These are phyloP conservation scores for Melanogaster broomeanus DNA, from an alignment of 768 basidiomycete species.

Conservation along the genomic window DNA sequence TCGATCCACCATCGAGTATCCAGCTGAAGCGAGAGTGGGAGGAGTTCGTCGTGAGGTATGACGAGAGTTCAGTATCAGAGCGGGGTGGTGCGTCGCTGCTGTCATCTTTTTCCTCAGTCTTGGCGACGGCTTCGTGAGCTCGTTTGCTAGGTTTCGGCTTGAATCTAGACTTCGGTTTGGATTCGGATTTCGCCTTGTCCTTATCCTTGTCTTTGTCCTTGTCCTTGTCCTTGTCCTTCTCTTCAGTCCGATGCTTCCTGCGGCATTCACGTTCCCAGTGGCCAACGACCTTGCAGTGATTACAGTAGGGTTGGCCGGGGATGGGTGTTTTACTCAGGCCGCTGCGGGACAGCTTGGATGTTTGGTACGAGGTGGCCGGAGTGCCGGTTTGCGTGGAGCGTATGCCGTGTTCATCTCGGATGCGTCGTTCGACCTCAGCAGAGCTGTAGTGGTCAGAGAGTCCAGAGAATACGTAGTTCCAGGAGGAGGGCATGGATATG, in stretches of 20 bases:
- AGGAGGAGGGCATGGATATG: no score
- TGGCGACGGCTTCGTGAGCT: not conserved
- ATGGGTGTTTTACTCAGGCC: conserved; percentile 1
- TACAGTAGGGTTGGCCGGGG: conserved; percentile 2
- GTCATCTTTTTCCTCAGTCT: not conserved
- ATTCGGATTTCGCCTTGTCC: not conserved
- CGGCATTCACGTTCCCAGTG: conserved; percentile 2
- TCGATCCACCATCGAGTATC: conserved; percentile 5
- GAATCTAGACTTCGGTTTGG: no score
- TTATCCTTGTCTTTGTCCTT: not conserved
- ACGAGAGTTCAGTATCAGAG: not conserved
- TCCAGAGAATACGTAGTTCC: no score
- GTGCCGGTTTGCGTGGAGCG: no score
- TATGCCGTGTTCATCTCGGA: no score
- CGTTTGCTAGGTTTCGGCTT: not conserved
- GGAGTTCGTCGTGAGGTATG: not conserved
- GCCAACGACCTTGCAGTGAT: conserved; percentile 1
- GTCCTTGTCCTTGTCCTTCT: not conserved
- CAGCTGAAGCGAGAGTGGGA: conserved; percentile 3
- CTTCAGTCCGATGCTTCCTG: not conserved
- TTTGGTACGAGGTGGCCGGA: no score
- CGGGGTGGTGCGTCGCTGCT: no score
- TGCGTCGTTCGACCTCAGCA: no score
- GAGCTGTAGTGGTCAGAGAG: no score
- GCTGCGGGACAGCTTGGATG: no score